These are phyloP conservation scores for Xylaria sp. DNA, from an alignment of 2,329 filamentous ascomycete genomes.

Conservation along the genomic window DNA sequence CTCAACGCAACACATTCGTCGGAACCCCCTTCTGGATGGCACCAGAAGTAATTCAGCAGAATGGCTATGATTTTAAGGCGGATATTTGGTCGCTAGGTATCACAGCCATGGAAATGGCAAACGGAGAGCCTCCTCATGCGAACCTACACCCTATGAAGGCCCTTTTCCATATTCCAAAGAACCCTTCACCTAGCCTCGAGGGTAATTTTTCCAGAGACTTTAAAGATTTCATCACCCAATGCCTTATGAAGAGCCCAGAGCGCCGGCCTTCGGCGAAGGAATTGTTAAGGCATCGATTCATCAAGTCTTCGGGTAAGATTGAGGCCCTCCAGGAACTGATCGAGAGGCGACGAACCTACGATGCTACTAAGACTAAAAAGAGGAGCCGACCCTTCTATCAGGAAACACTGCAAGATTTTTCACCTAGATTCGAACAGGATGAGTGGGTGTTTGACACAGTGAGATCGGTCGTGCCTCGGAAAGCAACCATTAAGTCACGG, in stretches of 20 bases:
- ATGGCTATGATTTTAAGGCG: conserved; percentile 82
- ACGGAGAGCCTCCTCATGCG: conserved; percentile 86
- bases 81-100: conserved; percentile 95
- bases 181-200: conserved; percentile 81
- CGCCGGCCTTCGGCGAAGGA: conserved; percentile 84
- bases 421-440: conserved; percentile 71
- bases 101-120: conserved; percentile 86
- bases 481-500: conserved; percentile 56
- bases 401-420: conserved; percentile 80
- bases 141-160: conserved; percentile 93
- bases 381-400: conserved; percentile 87
- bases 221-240: conserved; percentile 90
- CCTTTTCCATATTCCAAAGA: conserved; percentile 88
- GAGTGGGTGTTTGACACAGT: conserved; percentile 97
- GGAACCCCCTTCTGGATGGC: conserved; percentile 99
- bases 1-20: conserved; percentile 95
- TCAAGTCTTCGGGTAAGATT: conserved; percentile 83
- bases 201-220: conserved; percentile 88
- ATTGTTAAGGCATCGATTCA: conserved; percentile 85
- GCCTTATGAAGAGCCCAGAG: conserved; percentile 90
- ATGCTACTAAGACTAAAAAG: conserved; percentile 72
- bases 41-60: conserved; percentile 90
- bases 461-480: conserved; percentile 70
- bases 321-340: conserved; percentile 89
- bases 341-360: conserved; percentile 79